A percentile compares a stretch with the other conserved stretches of the same genome.
Evolutionary conservation across 768 basidiomycete species (phyloP).

Genomic region (Pholiota molesta): DNA sequence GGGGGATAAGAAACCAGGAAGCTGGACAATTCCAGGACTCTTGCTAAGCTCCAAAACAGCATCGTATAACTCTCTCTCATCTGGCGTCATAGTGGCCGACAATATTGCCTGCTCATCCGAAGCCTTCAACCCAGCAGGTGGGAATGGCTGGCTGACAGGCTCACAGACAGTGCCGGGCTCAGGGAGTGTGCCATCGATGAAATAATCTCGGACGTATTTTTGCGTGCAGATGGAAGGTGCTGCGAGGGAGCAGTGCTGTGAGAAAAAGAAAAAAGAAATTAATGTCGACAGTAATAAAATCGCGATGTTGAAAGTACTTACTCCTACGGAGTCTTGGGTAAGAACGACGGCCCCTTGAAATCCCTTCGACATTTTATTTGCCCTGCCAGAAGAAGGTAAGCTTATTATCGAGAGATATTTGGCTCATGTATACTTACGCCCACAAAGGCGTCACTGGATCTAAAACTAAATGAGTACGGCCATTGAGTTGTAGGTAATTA

Average conservation of each 20-base stretch:
- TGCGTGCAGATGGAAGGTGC: conserved; percentile 36
- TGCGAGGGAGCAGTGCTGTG: conserved; percentile 34
- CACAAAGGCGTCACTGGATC: conserved; percentile 36
- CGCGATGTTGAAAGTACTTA: conserved; percentile 21
- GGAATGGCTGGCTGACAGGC: conserved; percentile 31
- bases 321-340: conserved; percentile 44
- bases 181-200: conserved; percentile 41
- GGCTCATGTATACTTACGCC: conserved; percentile 14
- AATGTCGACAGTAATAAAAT: too few species aligned
- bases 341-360: conserved; percentile 43
- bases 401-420: not conserved
- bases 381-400: conserved; percentile 25
- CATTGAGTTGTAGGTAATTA: not conserved
- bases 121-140: not conserved
- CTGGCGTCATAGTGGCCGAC: not conserved
- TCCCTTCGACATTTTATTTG: conserved; percentile 38
- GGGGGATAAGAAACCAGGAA: not conserved
- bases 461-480: conserved; percentile 1
- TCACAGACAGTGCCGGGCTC: conserved; percentile 41
- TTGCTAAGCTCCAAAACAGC: conserved; percentile 15
- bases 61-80: conserved; percentile 6
- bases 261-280: not conserved
- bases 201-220: conserved; percentile 37
- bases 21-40: not conserved
- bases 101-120: not conserved